Evolutionary conservation across 768 basidiomycete species (phyloP).

Genomic region (Termitomyces sp.): DNA sequence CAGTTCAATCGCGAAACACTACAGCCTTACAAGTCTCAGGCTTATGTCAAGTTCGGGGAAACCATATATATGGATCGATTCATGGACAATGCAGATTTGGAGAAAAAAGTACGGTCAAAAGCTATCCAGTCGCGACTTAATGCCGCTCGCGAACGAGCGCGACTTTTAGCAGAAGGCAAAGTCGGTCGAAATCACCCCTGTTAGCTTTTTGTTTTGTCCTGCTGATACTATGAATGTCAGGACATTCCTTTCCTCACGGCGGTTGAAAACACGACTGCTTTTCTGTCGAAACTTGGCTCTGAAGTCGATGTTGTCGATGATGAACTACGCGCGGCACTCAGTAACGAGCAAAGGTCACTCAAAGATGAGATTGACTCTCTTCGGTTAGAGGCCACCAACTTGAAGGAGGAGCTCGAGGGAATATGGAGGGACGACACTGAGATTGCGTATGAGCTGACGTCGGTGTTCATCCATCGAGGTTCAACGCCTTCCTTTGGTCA

Average conservation of each 20-base stretch:
- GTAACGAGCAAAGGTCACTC: constrained; percentile 46
- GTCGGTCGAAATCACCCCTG: constrained; percentile 29
- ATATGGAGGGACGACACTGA: constrained; percentile 66
- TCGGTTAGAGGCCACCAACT: constrained; percentile 37
- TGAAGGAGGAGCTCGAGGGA: constrained; percentile 67
- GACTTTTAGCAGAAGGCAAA: constrained; percentile 64
- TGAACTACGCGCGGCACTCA: constrained; percentile 46
- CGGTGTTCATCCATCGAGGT: constrained; percentile 94
- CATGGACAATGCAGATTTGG: constrained; percentile 65
- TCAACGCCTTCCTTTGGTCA: constrained; percentile 84
- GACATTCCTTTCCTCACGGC: constrained; percentile 53
- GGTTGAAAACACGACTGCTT: constrained; percentile 49
- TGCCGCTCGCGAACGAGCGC: constrained; percentile 59
- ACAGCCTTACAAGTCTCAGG: constrained; percentile 93
- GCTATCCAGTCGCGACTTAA: constrained; percentile 63
- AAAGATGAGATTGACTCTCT: constrained; percentile 52
- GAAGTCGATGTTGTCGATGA: constrained; percentile 50
- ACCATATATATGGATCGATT: constrained; percentile 90
- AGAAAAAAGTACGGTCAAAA: constrained; percentile 68
- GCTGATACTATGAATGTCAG: constrained; percentile 26
- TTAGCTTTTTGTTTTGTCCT: not conserved
- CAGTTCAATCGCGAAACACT: constrained; percentile 92
- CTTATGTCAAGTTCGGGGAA: constrained; percentile 87
- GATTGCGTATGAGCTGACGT: constrained; percentile 83
- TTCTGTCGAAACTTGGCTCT: constrained; percentile 43